phyloP scores from a whole-genome alignment of 108 stramenopile species.

The Skeletonema potamos region DNA sequence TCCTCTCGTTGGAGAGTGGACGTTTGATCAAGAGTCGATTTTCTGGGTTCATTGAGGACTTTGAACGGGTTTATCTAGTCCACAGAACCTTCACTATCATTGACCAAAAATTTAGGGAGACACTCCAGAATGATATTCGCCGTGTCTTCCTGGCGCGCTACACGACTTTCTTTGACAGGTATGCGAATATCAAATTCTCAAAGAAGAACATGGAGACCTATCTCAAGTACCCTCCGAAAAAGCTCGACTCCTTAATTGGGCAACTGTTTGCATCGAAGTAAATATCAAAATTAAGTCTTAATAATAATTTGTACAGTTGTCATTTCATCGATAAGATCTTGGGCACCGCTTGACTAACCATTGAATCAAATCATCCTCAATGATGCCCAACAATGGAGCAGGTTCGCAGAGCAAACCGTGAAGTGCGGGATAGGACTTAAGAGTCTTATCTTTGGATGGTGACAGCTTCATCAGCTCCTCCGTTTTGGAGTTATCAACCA shows the following conservation, averaged over 20 bases:
- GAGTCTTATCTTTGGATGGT: constrained; percentile 56
- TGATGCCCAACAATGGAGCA: constrained; percentile 65
- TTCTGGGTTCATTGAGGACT: constrained; percentile 83
- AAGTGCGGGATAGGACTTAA: constrained; percentile 72
- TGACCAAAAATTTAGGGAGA: constrained; percentile 63
- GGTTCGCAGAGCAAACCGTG: constrained; percentile 86
- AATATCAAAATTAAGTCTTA: not conserved
- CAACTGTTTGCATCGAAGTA: constrained; percentile 40
- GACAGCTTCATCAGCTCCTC: constrained; percentile 52
- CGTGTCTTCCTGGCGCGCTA: constrained; percentile 70
- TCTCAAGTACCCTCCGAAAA: constrained; percentile 74
- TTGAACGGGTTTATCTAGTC: constrained; percentile 67
- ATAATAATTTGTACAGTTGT: not conserved
- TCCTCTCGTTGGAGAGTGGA: constrained; percentile 81
- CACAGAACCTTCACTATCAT: constrained; percentile 71
- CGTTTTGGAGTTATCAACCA: constrained; percentile 74
- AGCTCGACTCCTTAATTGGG: constrained; percentile 48
- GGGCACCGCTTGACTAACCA: constrained; percentile 54
- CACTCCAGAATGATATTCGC: constrained; percentile 64
- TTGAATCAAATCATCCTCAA: constrained; percentile 64
- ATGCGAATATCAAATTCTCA: constrained; percentile 77
- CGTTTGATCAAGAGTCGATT: constrained; percentile 82
- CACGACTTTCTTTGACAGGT: constrained; percentile 74
- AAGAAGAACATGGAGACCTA: constrained; percentile 87
- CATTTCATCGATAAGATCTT: not conserved